Percentiles rank a stretch among this genome's conserved stretches.
Conservation (phyloP, 495 filamentous ascomycete genomes). For the Penicillium angulare region DNA sequence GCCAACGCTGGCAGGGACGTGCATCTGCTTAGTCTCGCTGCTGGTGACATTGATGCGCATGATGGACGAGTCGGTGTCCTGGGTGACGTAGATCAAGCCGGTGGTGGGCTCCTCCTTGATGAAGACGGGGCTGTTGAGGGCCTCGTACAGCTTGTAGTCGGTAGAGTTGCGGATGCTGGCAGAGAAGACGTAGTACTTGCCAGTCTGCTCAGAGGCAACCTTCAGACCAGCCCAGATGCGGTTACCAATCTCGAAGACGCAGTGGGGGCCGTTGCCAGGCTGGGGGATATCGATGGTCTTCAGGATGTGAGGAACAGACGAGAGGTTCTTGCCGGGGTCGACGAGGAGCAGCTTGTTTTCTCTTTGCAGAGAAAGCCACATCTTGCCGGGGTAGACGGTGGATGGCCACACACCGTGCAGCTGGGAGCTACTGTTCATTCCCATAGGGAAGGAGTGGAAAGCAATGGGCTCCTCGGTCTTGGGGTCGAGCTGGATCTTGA, state of each 20-base stretch:
- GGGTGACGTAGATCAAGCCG: constrained; percentile 22
- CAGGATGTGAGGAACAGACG: constrained; percentile 8
- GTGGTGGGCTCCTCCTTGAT: constrained; percentile 24
- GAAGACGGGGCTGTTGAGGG: constrained; percentile 23
- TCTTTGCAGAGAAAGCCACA: constrained; percentile 22
- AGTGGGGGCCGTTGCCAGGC: constrained; percentile 21
- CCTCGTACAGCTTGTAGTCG: constrained; percentile 12
- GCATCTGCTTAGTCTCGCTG: constrained; percentile 18
- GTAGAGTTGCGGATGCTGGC: constrained; percentile 14
- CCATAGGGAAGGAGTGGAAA: constrained; percentile 19
- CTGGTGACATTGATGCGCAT: constrained; percentile 23
- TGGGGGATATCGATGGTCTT: constrained; percentile 17
- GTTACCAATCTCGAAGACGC: constrained; percentile 24
- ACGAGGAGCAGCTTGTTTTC: constrained; percentile 24
- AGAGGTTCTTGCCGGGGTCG: constrained; percentile 17
- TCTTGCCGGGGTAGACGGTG: constrained; percentile 14
- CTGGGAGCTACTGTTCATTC: constrained; percentile 11
- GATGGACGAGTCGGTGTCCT: constrained; percentile 23
- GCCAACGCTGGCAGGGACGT: constrained; percentile 19
- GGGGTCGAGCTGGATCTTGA: constrained; percentile 22
- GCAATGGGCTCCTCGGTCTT: constrained; percentile 19
- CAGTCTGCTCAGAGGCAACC: constrained; percentile 17
- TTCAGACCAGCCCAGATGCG: constrained; percentile 26
- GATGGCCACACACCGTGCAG: constrained; percentile 23
- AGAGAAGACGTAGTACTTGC: constrained; percentile 22